phyloP scores from a whole-genome alignment of 371 early-diverging fungal species.

The Mucor saturninus region DNA sequence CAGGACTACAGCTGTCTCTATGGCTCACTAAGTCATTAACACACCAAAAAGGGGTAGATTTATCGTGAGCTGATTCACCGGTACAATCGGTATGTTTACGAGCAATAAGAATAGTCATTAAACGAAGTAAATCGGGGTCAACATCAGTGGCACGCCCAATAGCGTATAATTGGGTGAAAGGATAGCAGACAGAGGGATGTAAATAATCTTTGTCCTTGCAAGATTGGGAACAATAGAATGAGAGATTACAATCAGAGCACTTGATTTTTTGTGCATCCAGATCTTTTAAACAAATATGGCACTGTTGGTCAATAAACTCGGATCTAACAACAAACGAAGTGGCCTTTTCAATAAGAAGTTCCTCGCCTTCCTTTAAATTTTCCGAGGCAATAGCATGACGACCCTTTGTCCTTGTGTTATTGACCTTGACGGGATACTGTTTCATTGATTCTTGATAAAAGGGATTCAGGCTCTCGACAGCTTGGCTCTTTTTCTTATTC shows the following conservation, averaged over 20 bases:
- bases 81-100: constrained; percentile 39
- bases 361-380: constrained; percentile 55
- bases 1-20: constrained; percentile 56
- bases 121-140: constrained; percentile 61
- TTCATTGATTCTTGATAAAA: constrained; percentile 30
- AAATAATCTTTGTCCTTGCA: constrained; percentile 54
- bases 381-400: constrained; percentile 64
- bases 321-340: constrained; percentile 64
- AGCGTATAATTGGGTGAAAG: constrained; percentile 47
- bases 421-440: constrained; percentile 38
- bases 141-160: constrained; percentile 58
- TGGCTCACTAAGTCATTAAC: constrained; percentile 68
- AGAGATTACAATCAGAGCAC: constrained; percentile 59
- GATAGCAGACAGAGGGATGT: constrained; percentile 59
- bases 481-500: constrained; percentile 7
- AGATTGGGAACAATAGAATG: constrained; percentile 64
- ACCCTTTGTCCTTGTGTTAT: constrained; percentile 58
- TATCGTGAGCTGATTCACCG: constrained; percentile 2
- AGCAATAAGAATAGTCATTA: constrained; percentile 53
- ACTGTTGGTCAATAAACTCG: constrained; percentile 56
- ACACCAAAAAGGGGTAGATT: constrained; percentile 52
- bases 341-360: constrained; percentile 60
- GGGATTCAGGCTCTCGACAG: constrained; percentile 7
- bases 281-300: constrained; percentile 61
- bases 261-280: constrained; percentile 40